Evolutionary conservation across 129 eudicot genomes (phyloP).

Genomic region (Lonicera japonica): DNA sequence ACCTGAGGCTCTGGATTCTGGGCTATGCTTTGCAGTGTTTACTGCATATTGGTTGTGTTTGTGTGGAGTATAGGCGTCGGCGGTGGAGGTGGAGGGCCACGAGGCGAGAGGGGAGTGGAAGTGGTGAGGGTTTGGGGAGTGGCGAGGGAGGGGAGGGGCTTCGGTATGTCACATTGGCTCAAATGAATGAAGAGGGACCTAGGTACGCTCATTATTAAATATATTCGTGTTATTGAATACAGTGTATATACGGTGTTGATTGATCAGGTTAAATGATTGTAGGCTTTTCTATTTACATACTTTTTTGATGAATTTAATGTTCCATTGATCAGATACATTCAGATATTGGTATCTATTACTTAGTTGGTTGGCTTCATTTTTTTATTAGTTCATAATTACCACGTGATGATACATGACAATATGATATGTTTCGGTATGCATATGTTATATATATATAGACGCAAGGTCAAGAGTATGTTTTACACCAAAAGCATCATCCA

Average conservation of each 20-base stretch:
- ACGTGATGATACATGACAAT: too few relatives aligned
- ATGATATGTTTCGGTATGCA: too few relatives aligned
- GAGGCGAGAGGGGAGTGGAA: conserved; percentile 1
- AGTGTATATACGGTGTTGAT: background rate
- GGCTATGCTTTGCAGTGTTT: conserved; percentile 59
- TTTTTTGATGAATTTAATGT: background rate
- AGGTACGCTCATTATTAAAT: conserved; percentile 15
- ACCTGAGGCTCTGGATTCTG: conserved; percentile 50
- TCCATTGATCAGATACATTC: background rate
- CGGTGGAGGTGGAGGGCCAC: conserved; percentile 11
- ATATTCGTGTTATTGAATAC: background rate
- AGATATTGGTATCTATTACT: too few relatives aligned
- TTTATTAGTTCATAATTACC: too few relatives aligned
- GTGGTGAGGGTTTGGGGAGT: conserved; percentile 1
- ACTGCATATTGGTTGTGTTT: conserved; percentile 56
- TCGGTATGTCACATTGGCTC: conserved; percentile 44
- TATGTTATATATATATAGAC: too few relatives aligned
- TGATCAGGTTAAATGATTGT: background rate
- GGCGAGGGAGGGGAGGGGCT: conserved; percentile 10
- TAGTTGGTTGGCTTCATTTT: too few relatives aligned
- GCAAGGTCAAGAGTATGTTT: too few relatives aligned
- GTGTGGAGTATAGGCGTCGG: conserved; percentile 45
- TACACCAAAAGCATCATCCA: too few relatives aligned
- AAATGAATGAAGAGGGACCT: conserved; percentile 21
- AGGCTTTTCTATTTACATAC: background rate